Evolutionary conservation across 2,329 filamentous ascomycete genomes (phyloP).

Genomic region (Penicillium olsonii): DNA sequence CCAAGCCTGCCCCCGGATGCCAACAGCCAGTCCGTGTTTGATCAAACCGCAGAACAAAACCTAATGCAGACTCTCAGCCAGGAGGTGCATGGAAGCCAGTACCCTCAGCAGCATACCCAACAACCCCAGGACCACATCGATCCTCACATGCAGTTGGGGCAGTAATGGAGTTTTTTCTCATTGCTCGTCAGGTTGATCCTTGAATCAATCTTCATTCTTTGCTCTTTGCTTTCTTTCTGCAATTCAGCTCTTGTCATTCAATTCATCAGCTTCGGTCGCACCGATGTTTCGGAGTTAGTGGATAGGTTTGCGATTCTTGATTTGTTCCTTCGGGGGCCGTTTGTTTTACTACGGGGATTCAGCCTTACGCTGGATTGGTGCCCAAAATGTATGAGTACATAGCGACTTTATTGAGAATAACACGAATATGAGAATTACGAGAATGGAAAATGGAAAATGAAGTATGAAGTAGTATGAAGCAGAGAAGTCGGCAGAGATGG

Average conservation of each 20-base stretch:
- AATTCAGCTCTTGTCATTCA: constrained; percentile 1
- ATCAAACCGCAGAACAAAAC: constrained; percentile 45
- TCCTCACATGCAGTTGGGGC: constrained; percentile 38
- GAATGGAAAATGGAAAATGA: neutral
- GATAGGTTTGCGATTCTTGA: constrained; percentile 9
- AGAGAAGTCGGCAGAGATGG: neutral
- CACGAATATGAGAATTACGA: neutral
- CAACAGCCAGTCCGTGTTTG: constrained; percentile 34
- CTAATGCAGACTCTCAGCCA: constrained; percentile 47
- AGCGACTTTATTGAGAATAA: neutral
- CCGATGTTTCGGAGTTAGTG: constrained; percentile 12
- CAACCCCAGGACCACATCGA: constrained; percentile 32
- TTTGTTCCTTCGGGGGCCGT: constrained; percentile 12
- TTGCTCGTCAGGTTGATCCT: too few species aligned
- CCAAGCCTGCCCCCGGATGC: constrained; percentile 37
- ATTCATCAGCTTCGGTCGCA: neutral
- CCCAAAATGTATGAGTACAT: constrained; percentile 17
- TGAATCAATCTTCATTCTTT: neutral
- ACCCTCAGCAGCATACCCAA: constrained; percentile 33
- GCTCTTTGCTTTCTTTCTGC: neutral
- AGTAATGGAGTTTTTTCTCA: constrained; percentile 18
- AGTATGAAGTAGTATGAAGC: neutral
- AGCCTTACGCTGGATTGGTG: constrained; percentile 4
- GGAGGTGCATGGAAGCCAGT: constrained; percentile 42
- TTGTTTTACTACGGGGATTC: constrained; percentile 11